A percentile compares a stretch with the other conserved stretches of the same genome.
phyloP scores from a whole-genome alignment of 305 asterid genomes.

The Caryopteris hybrid region DNA sequence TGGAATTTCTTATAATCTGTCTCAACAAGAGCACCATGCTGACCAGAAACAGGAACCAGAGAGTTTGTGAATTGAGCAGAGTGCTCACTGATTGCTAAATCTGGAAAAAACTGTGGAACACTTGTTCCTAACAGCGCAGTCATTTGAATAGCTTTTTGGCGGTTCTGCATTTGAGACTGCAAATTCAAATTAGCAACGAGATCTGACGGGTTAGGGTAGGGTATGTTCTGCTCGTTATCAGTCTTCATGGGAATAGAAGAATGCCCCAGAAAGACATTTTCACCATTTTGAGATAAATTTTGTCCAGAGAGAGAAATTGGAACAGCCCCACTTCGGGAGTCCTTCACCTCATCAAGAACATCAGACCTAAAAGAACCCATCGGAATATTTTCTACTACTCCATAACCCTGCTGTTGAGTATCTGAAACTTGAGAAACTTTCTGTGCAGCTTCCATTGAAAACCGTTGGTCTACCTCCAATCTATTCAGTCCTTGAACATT shows the following conservation, averaged over 20 bases:
- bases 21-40: slow-evolving; percentile 7
- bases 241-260: slow-evolving; percentile 32
- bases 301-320: slow-evolving; percentile 40
- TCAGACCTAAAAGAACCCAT: slow-evolving; percentile 30
- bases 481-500: slow-evolving; percentile 29
- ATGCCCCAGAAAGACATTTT: slow-evolving; percentile 33
- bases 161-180: slow-evolving; percentile 36
- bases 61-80: slow-evolving; percentile 28
- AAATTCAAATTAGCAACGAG: slow-evolving; percentile 22
- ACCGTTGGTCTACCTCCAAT: slow-evolving; percentile 28
- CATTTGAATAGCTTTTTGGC: slow-evolving; percentile 33
- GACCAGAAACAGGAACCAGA: slow-evolving; percentile 15
- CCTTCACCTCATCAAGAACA: slow-evolving; percentile 36
- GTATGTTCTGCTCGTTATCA: slow-evolving; percentile 23
- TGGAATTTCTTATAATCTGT: neutral
- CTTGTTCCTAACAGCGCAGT: slow-evolving; percentile 36
- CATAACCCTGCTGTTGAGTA: slow-evolving; percentile 31
- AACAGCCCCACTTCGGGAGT: slow-evolving; percentile 26
- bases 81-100: slow-evolving; percentile 33
- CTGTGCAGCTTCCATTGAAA: slow-evolving; percentile 21
- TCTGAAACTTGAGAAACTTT: slow-evolving; percentile 32
- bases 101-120: slow-evolving; percentile 30
- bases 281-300: slow-evolving; percentile 34
- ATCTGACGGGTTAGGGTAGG: slow-evolving; percentile 26
- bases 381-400: slow-evolving; percentile 25